Evolutionary conservation across 192 early-diverging fungal species (phyloP).

Genomic region (Backusella tarrabulga): DNA sequence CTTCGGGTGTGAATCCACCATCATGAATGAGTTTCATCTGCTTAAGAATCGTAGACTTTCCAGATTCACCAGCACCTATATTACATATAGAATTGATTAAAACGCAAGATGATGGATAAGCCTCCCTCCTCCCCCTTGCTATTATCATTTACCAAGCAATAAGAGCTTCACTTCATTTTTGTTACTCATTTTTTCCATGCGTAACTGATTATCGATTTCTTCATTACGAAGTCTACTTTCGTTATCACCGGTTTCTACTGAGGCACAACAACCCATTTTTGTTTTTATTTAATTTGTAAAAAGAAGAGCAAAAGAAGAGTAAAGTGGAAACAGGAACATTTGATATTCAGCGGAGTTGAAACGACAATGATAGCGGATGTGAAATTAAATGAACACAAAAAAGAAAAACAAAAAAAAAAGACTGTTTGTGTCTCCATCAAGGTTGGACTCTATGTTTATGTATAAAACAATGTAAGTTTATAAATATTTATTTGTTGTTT

Average conservation of each 20-base stretch:
- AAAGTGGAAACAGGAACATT: neutral
- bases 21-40: slow-evolving; percentile 98
- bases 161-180: slow-evolving; percentile 96
- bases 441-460: neutral
- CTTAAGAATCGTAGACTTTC: slow-evolving; percentile 93
- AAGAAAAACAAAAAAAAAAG: neutral
- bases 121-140: neutral
- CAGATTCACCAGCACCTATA: slow-evolving; percentile 82
- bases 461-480: neutral
- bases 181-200: slow-evolving; percentile 69
- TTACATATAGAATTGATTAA: neutral
- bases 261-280: slow-evolving; percentile 85
- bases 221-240: slow-evolving; percentile 81
- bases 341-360: neutral
- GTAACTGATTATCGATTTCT: slow-evolving; percentile 86
- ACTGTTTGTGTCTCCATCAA: neutral
- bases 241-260: slow-evolving; percentile 67
- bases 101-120: neutral
- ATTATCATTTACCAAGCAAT: slow-evolving; percentile 63
- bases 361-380: neutral
- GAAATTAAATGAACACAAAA: neutral
- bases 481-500: neutral
- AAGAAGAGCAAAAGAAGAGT: neutral
- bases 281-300: neutral
- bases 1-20: slow-evolving; percentile 81